phyloP scores from a whole-genome alignment of 208 protist species.

The Leishmania martiniquensis region DNA sequence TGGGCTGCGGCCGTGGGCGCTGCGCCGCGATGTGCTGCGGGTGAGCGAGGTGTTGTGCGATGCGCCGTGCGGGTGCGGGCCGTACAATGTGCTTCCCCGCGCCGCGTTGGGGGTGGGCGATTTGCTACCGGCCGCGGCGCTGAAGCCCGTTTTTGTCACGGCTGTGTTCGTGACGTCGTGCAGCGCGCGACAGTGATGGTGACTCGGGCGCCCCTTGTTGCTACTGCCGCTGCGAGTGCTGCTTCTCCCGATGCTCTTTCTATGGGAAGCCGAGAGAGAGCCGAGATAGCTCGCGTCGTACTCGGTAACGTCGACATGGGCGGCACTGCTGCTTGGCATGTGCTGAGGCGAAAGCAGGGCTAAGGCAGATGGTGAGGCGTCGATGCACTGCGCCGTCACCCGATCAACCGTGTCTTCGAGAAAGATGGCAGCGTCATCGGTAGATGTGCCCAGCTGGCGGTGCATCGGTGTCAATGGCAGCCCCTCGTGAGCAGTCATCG shows the following conservation, averaged over 20 bases:
- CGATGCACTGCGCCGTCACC: conserved; percentile 69
- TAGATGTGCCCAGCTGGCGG: conserved; percentile 65
- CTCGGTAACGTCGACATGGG: conserved; percentile 70
- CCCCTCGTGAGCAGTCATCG: conserved; percentile 8
- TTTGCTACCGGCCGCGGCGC: conserved; percentile 21
- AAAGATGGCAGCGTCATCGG: conserved; percentile 85
- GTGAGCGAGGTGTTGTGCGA: conserved; percentile 33
- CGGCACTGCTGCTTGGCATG: conserved; percentile 25
- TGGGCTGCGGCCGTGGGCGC: conserved; percentile 17
- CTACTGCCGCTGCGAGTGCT: conserved; percentile 17
- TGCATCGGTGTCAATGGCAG: conserved; percentile 32
- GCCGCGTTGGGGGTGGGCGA: conserved; percentile 59
- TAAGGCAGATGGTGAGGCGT: conserved; percentile 64
- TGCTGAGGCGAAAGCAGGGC: conserved; percentile 83
- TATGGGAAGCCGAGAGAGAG: conserved; percentile 10
- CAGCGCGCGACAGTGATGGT: conserved; percentile 19
- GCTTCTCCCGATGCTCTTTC: conserved; percentile 5
- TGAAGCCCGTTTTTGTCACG: conserved; percentile 30
- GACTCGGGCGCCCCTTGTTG: conserved; percentile 14
- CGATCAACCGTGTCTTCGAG: conserved; percentile 83
- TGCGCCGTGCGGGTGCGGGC: conserved; percentile 3
- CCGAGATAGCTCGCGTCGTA: conserved; percentile 66
- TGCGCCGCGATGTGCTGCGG: conserved; percentile 23
- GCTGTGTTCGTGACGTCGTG: conserved; percentile 51
- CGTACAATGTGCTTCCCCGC: conserved; percentile 25